Evolutionary conservation across 75 land plant species (phyloP).

Genomic region (Pinus taeda): DNA sequence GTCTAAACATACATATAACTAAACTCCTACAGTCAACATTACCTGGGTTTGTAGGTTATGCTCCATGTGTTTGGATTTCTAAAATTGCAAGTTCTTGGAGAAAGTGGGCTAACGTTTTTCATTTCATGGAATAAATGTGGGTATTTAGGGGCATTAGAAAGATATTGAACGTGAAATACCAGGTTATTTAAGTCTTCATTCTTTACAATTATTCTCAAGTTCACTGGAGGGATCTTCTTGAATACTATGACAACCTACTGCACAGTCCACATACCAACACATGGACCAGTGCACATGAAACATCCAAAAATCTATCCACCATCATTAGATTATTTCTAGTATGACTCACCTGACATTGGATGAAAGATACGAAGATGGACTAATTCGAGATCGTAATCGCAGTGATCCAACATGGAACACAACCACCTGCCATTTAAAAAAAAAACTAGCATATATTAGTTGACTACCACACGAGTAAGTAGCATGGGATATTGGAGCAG

Average conservation of each 20-base stretch:
- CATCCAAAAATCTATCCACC: neutral
- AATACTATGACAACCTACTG: neutral
- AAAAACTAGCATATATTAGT: constrained; percentile 35
- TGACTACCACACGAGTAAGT: constrained; percentile 57
- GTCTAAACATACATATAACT: neutral
- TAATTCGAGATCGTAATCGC: too few relatives aligned
- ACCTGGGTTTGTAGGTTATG: too few relatives aligned
- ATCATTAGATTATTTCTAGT: too few relatives aligned
- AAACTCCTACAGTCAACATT: neutral
- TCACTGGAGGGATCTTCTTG: neutral
- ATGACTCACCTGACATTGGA: too few relatives aligned
- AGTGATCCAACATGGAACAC: too few relatives aligned
- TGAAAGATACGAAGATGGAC: too few relatives aligned
- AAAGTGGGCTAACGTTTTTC: neutral
- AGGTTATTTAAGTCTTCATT: neutral
- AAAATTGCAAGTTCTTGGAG: neutral
- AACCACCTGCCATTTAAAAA: neutral
- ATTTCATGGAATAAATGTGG: neutral
- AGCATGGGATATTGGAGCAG: constrained; percentile 38
- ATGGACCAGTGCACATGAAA: neutral
- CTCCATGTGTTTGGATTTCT: too few relatives aligned
- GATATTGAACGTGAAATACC: neutral
- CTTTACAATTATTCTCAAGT: neutral
- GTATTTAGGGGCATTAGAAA: neutral
- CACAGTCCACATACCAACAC: neutral